Evolutionary conservation across 106 monocot genomes (phyloP).

Genomic region (Acorus gramineus): DNA sequence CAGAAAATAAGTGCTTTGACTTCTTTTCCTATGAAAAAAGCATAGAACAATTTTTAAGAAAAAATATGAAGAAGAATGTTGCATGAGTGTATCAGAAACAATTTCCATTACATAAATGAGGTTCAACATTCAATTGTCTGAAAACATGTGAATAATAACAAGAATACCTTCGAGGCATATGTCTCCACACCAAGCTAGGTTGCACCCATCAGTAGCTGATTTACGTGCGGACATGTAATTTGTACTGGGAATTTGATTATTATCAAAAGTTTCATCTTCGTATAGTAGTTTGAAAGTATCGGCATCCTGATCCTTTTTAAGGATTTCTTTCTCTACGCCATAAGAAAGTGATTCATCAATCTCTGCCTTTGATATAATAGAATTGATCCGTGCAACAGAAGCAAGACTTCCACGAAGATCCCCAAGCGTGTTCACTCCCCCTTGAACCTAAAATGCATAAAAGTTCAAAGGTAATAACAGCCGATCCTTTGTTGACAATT

Average conservation of each 20-base stretch:
- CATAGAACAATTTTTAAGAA: no score
- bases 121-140: no score
- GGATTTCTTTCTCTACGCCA: conserved; percentile 60
- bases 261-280: conserved; percentile 20
- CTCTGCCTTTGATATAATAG: conserved; percentile 50
- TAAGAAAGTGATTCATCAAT: conserved; percentile 76
- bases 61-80: no score
- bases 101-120: no score
- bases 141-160: neutral
- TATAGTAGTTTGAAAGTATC: conserved; percentile 20
- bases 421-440: conserved; percentile 90
- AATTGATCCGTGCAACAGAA: conserved; percentile 83
- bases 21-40: no score
- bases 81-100: no score
- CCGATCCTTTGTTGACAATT: no score
- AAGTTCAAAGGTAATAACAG: neutral
- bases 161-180: conserved; percentile 76
- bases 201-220: conserved; percentile 57
- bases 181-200: conserved; percentile 81
- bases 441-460: conserved; percentile 72
- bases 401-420: conserved; percentile 81
- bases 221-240: conserved; percentile 59
- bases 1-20: no score
- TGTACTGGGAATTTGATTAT: conserved; percentile 12
- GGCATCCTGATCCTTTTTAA: conserved; percentile 19